Evolutionary conservation across 768 basidiomycete species (phyloP).

Genomic region (Mycena maculata): DNA sequence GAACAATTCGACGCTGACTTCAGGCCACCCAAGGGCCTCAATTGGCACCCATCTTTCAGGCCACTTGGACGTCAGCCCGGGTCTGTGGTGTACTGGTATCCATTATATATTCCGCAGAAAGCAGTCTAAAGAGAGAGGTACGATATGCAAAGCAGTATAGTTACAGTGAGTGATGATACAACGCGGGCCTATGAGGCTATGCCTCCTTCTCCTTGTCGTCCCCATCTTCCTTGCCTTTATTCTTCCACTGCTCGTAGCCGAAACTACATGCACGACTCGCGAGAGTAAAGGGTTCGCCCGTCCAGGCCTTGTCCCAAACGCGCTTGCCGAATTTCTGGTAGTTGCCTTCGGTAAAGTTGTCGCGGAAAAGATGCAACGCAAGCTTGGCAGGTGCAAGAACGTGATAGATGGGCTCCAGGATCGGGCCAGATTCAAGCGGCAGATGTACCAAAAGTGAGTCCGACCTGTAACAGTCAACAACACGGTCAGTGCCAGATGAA

Average conservation of each 20-base stretch:
- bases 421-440: slow-evolving; percentile 65
- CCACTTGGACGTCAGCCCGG: no score
- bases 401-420: slow-evolving; percentile 63
- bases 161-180: slow-evolving; percentile 16
- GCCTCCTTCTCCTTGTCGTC: slow-evolving; percentile 46
- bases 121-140: slow-evolving; percentile 17
- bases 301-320: slow-evolving; percentile 73
- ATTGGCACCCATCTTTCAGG: no score
- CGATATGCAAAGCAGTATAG: slow-evolving; percentile 14
- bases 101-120: not conserved
- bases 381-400: slow-evolving; percentile 68
- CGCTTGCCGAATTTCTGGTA: slow-evolving; percentile 67
- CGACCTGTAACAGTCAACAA: slow-evolving; percentile 45
- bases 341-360: slow-evolving; percentile 68
- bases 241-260: slow-evolving; percentile 60
- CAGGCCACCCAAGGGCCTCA: no score
- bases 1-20: no score
- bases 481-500: slow-evolving; percentile 10
- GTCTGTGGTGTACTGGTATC: no score
- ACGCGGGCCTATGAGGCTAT: slow-evolving; percentile 17
- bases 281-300: slow-evolving; percentile 67
- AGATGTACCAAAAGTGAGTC: slow-evolving; percentile 67
- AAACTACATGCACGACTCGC: slow-evolving; percentile 54
- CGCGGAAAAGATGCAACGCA: slow-evolving; percentile 61
- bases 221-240: slow-evolving; percentile 53